Evolutionary conservation across 345 rosid genomes (phyloP).

Genomic region (Rhodamnia rubescens): DNA sequence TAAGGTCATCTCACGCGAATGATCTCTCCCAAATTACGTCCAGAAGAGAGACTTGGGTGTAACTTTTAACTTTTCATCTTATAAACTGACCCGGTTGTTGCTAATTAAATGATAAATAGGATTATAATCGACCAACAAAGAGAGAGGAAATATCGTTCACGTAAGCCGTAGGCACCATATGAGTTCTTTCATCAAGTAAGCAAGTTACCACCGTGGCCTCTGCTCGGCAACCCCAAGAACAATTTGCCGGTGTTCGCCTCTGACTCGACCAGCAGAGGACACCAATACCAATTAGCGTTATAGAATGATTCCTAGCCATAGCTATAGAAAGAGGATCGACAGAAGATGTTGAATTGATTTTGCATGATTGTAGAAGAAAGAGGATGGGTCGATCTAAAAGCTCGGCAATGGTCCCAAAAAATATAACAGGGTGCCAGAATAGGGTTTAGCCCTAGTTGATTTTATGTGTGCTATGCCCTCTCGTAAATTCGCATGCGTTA

Average conservation of each 20-base stretch:
- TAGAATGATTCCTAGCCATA: not conserved
- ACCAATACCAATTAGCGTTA: not conserved
- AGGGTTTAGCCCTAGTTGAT: rapidly evolving
- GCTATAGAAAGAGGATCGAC: not conserved
- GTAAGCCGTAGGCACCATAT: not conserved
- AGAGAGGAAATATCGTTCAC: not conserved
- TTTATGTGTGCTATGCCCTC: rapidly evolving
- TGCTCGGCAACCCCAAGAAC: not conserved
- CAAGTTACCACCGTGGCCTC: not conserved
- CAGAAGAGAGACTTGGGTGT: not conserved
- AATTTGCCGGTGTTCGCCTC: not conserved
- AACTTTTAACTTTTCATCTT: not conserved
- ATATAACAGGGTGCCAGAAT: rapidly evolving
- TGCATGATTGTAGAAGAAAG: not conserved
- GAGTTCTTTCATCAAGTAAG: not conserved
- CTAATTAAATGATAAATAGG: not conserved
- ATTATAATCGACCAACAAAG: not conserved
- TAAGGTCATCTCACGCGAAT: not conserved
- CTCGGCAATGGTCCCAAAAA: rapidly evolving
- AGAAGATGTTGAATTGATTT: not conserved
- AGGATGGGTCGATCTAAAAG: not conserved
- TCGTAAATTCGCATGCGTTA: not conserved
- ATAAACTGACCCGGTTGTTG: not conserved
- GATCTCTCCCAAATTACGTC: not conserved
- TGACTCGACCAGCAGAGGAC: not conserved